A percentile compares a stretch with the other conserved stretches of the same genome.
These are phyloP conservation scores for Rhodotorula glutinis DNA, from an alignment of 1,284 basidiomycete genomes.

Conservation along the genomic window DNA sequence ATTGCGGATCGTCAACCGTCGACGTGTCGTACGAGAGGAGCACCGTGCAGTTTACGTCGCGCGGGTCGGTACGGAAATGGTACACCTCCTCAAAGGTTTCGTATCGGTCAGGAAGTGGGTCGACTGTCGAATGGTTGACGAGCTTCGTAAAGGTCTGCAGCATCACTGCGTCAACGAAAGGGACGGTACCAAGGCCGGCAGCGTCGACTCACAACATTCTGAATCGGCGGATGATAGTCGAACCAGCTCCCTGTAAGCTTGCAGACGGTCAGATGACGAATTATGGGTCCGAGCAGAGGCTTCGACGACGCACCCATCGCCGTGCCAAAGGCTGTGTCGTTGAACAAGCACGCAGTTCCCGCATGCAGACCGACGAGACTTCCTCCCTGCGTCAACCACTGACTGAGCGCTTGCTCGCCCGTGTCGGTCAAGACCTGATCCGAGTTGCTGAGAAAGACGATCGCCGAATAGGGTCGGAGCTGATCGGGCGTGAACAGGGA, in stretches of 20 bases:
- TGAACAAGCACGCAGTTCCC: constrained; percentile 35
- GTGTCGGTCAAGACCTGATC: constrained; percentile 18
- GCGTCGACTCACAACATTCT: constrained; percentile 23
- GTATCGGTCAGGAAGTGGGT: constrained; percentile 35
- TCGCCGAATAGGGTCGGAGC: constrained; percentile 22
- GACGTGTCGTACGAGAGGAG: constrained; percentile 26
- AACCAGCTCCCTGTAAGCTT: constrained; percentile 14
- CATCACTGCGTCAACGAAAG: not conserved
- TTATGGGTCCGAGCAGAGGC: too few species aligned
- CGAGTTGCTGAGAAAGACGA: constrained; percentile 33
- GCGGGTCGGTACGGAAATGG: constrained; percentile 33
- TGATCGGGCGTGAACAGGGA: constrained; percentile 16
- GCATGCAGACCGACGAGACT: constrained; percentile 33
- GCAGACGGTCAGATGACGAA: too few species aligned
- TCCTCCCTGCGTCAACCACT: constrained; percentile 30
- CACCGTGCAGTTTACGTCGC: constrained; percentile 35
- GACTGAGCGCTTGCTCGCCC: constrained; percentile 22
- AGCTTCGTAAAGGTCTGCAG: constrained; percentile 35
- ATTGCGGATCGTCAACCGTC: constrained; percentile 17
- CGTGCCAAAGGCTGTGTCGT: constrained; percentile 28
- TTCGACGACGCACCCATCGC: constrained; percentile 19
- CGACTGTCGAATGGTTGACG: constrained; percentile 24
- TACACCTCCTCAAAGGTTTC: constrained; percentile 33
- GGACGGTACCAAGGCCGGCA: not conserved
- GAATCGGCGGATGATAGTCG: constrained; percentile 31